Evolutionary conservation across 306 rosid genomes (phyloP), one percentile per base, ranked within the genome.

Genomic region (Cicer arietinum): DNA sequence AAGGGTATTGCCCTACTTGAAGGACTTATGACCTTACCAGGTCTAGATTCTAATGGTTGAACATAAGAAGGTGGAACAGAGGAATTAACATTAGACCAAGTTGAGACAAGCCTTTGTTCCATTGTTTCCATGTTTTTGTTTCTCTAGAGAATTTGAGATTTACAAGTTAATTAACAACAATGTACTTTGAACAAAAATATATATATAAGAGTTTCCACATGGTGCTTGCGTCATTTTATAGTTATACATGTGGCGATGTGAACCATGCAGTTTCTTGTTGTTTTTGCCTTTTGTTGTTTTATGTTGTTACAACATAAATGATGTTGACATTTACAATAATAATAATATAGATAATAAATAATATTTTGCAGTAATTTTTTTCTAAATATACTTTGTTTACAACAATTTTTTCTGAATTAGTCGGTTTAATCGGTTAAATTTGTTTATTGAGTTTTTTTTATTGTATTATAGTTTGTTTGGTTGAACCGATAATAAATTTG

Each of bases 51-150:
- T 1, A 40, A 77, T 8, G 87, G 82, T 37, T 84, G 90, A 7
- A 81, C 84, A 63, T 67, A 86, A 7, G 86, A 78, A 56, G 54
- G 48, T 1, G 88, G 90, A 12, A 86, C 89, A 0, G 76, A 8
- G 50, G 77, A 57, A 44, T 51, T 79, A 63, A 37, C 67, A 47
- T 81, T 14, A 61, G 42, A 82, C 88, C 88, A 84, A 37, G 63
- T 81, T 57, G 87, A 79, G 20, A 73, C 44, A 16, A 79, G 75
- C 71, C 41, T 75, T 54, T 81, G 7, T 14, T 86, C 84, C 78
- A 78, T 13, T 45, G 5, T 71, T 61, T 73, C 81, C 84, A 83
- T 81, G 39, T 4, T 61, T 12, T 7, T 35, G 40, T 5, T 56
- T 48, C 50, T 20, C 10, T 12, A 57, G 0, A 41, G 51, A 71